Base-by-base conservation (phyloP, 345 rosid genomes). In the Brassica cretica region DNA sequence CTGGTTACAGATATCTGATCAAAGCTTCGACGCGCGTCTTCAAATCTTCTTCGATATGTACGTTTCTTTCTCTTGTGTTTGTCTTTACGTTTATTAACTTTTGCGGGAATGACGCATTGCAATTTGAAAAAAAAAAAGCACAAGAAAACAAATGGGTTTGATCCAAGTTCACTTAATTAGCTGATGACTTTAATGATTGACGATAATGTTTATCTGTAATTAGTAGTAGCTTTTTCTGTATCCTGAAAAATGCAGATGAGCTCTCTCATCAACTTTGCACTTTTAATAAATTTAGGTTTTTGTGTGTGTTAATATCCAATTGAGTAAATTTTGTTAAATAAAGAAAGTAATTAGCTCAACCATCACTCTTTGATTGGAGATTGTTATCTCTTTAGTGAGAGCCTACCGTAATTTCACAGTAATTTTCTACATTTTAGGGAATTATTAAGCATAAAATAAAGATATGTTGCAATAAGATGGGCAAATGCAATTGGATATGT, bases 31-130 rank as follows among this genome's bases (percentile, higher is more conserved):
- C 82, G 98, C 97, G 3, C 96, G 94, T 66, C 97, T 95, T 69
- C 99, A 95, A 72, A 93, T 95, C 76, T 93, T 95, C 90, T 95
- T 95, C 58, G 99, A 95, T 70, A 91, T 95, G 97, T 93, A 51
- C 8, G 89, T 82, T 12, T 33, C 39, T 9, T 15, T 27, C 18
- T 32, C 9, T 32, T 35, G 39, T 25, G 35, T 59, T 70, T 70
- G 46, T 59, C 72, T 68, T 74, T 68, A 66, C 64, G 77, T 78
- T 68, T 78, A 24, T 37, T 37, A 72, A 71, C 63, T 76, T 73
- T 64, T 66, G 68, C 69, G 64, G 58, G 69, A 78, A 60, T 78
- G 61, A 78, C 49, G 74, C 82, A 73, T 11, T 61, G 32, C 58
- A 33, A 29, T 35, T 74, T 44, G 60, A 25, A 3, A 2, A 2